Conservation (phyloP, 768 basidiomycete species). For the Trametes meyenii region DNA sequence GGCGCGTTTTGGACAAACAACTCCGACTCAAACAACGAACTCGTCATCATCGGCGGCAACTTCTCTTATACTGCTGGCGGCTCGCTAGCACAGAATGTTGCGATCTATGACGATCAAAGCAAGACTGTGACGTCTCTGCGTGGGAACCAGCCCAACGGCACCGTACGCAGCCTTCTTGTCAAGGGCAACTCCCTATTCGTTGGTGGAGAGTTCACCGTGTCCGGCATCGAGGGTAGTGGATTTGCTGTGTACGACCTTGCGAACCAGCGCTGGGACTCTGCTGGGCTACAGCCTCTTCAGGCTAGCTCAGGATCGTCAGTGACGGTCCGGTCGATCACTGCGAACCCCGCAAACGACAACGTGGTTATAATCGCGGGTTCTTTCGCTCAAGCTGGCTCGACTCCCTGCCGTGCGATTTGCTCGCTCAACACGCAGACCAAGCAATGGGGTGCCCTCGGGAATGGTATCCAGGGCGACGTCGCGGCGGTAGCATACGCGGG, state of each 20-base stretch:
- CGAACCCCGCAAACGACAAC: constrained; percentile 59
- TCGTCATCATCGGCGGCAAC: constrained; percentile 87
- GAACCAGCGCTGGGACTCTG: constrained; percentile 61
- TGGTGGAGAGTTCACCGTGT: constrained; percentile 80
- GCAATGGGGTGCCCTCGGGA: constrained; percentile 82
- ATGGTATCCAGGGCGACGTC: constrained; percentile 81
- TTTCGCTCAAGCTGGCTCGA: constrained; percentile 76
- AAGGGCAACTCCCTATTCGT: constrained; percentile 71
- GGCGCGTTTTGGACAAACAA: constrained; percentile 91
- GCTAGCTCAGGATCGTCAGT: constrained; percentile 54
- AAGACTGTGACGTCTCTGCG: constrained; percentile 54
- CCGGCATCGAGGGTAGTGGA: constrained; percentile 60
- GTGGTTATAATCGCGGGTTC: constrained; percentile 85
- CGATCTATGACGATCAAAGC: constrained; percentile 65
- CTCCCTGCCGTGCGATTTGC: constrained; percentile 80
- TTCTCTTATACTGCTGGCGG: constrained; percentile 63
- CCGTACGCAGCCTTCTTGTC: constrained; percentile 77
- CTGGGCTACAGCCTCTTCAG: constrained; percentile 62
- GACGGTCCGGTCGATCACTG: constrained; percentile 71
- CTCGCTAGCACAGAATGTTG: constrained; percentile 55
- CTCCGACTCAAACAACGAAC: constrained; percentile 59
- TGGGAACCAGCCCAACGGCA: constrained; percentile 70
- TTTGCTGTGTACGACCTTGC: constrained; percentile 82
- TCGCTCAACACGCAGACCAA: constrained; percentile 64
- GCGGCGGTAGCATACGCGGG: constrained; percentile 79